These are phyloP conservation scores for Geranomyces michiganensis DNA, from an alignment of 192 early-diverging fungal species.

Conservation along the genomic window DNA sequence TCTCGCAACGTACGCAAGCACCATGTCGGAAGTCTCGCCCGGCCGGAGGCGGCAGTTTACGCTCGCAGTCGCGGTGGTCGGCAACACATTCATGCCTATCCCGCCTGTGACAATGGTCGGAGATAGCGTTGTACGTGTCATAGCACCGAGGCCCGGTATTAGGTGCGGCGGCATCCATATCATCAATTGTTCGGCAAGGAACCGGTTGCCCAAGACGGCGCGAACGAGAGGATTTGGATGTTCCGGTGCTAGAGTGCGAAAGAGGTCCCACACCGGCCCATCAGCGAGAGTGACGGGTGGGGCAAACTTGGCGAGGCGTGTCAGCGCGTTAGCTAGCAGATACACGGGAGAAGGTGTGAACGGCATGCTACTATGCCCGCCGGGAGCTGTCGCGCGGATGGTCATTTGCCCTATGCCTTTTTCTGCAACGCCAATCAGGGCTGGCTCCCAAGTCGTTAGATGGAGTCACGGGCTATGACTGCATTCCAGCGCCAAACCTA, in stretches of 20 bases:
- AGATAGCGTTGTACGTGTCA: conserved; percentile 30
- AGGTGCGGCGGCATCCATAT: not conserved
- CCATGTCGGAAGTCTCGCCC: conserved; percentile 13
- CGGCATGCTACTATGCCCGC: conserved; percentile 53
- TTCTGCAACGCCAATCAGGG: conserved; percentile 45
- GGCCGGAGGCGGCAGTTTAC: conserved; percentile 19
- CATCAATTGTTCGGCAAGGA: not conserved
- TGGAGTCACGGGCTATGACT: conserved; percentile 5
- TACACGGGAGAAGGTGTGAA: conserved; percentile 45
- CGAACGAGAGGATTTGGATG: conserved; percentile 22
- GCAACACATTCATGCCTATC: conserved; percentile 17
- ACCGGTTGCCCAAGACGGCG: not conserved
- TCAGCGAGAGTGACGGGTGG: conserved; percentile 24
- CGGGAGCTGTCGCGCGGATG: conserved; percentile 31
- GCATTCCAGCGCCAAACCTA: conserved; percentile 9
- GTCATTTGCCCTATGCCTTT: conserved; percentile 44
- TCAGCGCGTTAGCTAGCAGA: conserved; percentile 37
- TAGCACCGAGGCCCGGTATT: conserved; percentile 21
- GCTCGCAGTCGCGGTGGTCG: conserved; percentile 12
- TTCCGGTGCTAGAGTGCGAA: conserved; percentile 1
- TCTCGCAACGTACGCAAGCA: conserved; percentile 6
- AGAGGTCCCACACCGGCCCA: conserved; percentile 16
- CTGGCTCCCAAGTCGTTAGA: conserved; percentile 19
- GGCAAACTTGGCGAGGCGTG: conserved; percentile 35
- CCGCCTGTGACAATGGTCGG: conserved; percentile 7